Evolutionary conservation across 768 basidiomycete genomes (phyloP).

Genomic region (Lactifluus pinguis): DNA sequence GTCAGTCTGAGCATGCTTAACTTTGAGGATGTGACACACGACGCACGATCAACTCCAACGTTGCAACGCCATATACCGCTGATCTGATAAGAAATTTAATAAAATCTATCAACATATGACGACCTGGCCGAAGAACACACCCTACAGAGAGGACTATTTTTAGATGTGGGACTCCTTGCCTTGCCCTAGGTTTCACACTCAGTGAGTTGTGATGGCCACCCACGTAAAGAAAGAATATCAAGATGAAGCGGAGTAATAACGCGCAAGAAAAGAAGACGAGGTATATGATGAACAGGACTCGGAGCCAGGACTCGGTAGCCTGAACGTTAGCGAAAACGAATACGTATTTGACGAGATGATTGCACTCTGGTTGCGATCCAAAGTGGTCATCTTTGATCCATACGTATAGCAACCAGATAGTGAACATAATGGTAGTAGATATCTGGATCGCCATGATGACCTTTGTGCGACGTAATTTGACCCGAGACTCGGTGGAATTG

Average conservation of each 20-base stretch:
- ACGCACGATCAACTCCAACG: conserved; percentile 6
- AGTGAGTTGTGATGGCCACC: neutral
- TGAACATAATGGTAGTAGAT: neutral
- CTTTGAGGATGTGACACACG: neutral
- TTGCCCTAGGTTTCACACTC: neutral
- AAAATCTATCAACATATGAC: too few relatives aligned
- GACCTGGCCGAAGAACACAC: neutral
- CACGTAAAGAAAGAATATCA: neutral
- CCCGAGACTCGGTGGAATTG: neutral
- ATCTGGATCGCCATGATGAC: conserved; percentile 2
- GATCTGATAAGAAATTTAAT: neutral
- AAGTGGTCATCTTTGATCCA: conserved; percentile 2
- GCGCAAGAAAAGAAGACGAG: neutral
- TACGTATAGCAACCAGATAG: conserved; percentile 3
- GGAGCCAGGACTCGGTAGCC: neutral
- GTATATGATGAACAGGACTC: conserved; percentile 1
- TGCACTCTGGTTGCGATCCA: conserved; percentile 6
- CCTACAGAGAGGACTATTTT: neutral
- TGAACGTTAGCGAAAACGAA: neutral
- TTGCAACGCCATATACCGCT: neutral
- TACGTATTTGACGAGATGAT: conserved; percentile 11
- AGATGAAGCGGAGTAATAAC: neutral
- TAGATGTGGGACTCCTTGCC: too few relatives aligned
- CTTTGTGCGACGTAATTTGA: neutral
- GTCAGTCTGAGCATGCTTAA: neutral